Percentiles rank a stretch among this genome's conserved stretches.
These are phyloP conservation scores for Silene conica DNA, from an alignment of 148 eudicot genomes.

Conservation along the genomic window DNA sequence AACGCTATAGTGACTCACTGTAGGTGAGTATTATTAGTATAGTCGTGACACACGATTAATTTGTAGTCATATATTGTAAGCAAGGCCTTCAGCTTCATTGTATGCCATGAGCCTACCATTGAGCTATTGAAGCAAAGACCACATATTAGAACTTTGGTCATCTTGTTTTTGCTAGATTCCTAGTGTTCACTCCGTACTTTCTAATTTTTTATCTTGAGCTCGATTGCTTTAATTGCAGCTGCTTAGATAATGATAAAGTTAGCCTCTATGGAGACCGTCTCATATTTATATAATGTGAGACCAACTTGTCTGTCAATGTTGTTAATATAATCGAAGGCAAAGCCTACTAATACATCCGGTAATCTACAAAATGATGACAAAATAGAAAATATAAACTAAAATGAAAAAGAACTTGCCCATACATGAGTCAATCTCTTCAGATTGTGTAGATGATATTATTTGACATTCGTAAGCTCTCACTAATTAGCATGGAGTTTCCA, in stretches of 20 bases:
- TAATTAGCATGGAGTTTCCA: not conserved
- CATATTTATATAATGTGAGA: not conserved
- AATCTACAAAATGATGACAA: not conserved
- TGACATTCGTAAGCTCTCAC: not conserved
- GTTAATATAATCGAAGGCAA: too few relatives aligned
- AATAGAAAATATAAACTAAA: not conserved
- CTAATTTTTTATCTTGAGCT: not conserved
- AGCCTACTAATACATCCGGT: too few relatives aligned
- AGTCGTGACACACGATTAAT: not conserved
- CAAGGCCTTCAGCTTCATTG: not conserved
- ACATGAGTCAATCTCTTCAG: too few relatives aligned
- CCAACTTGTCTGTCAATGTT: not conserved
- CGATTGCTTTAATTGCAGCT: not conserved
- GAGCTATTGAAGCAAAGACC: not conserved
- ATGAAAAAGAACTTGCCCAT: too few relatives aligned
- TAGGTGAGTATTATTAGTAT: not conserved
- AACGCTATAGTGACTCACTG: not conserved
- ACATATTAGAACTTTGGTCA: not conserved
- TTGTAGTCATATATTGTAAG: not conserved
- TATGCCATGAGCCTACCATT: not conserved
- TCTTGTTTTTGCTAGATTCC: not conserved
- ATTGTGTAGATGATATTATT: too few relatives aligned
- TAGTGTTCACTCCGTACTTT: not conserved
- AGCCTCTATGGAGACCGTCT: not conserved
- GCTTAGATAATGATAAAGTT: conserved; percentile 1